A percentile compares a stretch with the other conserved stretches of the same genome.
Conservation (phyloP, 768 basidiomycete species). For the Cyclocybe aegerita region DNA sequence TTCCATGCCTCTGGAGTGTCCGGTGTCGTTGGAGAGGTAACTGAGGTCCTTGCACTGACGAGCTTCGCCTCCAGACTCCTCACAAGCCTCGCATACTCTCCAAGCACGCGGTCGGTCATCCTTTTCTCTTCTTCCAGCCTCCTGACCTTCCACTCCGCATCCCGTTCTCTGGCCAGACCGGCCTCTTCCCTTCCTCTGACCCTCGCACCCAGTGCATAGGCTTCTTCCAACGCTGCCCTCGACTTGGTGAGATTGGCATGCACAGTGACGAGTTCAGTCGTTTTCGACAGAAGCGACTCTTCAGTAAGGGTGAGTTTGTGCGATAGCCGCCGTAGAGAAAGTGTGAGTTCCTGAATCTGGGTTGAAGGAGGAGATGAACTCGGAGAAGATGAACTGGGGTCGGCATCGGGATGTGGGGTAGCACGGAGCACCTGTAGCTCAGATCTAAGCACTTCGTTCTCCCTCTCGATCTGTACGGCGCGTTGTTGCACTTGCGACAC, state of each 20-base stretch:
- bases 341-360: slow-evolving; percentile 54
- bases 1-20: not conserved
- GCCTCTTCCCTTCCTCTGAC: slow-evolving; percentile 58
- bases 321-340: slow-evolving; percentile 65
- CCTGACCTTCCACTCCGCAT: slow-evolving; percentile 43
- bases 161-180: slow-evolving; percentile 44
- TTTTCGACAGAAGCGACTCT: slow-evolving; percentile 46
- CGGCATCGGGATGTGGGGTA: slow-evolving; percentile 42
- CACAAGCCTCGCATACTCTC: slow-evolving; percentile 77
- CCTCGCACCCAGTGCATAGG: slow-evolving; percentile 54
- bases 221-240: slow-evolving; percentile 43
- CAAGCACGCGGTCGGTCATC: slow-evolving; percentile 64
- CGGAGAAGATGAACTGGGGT: slow-evolving; percentile 19
- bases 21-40: not conserved
- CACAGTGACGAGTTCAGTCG: slow-evolving; percentile 42
- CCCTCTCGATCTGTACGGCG: slow-evolving; percentile 48
- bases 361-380: slow-evolving; percentile 27
- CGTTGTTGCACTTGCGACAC: slow-evolving; percentile 48
- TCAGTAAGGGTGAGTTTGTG: slow-evolving; percentile 70
- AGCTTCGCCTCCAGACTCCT: slow-evolving; percentile 55
- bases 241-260: slow-evolving; percentile 44
- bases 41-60: slow-evolving; percentile 5
- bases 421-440: slow-evolving; percentile 59
- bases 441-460: slow-evolving; percentile 54
- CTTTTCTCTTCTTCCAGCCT: slow-evolving; percentile 56